These are phyloP conservation scores for Naganishia kalamii DNA, from an alignment of 768 basidiomycete species.

Conservation along the genomic window DNA sequence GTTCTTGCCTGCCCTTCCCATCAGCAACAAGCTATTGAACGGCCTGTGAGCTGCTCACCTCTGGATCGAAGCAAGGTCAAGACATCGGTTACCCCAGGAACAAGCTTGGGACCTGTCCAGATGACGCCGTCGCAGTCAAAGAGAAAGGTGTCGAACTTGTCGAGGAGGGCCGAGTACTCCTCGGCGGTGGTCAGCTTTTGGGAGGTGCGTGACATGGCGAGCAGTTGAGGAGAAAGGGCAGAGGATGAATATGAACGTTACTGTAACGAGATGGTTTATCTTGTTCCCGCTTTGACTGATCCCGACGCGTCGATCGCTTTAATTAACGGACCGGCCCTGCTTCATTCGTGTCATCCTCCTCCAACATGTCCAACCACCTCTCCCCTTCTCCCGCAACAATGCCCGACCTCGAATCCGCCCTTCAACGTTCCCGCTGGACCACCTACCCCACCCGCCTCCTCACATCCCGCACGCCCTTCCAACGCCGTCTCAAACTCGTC, in stretches of 20 bases:
- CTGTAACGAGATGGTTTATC: too few species aligned
- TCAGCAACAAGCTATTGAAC: not conserved
- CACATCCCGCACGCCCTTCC: not conserved
- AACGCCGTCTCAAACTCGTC: not conserved
- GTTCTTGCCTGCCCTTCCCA: conserved; percentile 58
- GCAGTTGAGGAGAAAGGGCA: too few species aligned
- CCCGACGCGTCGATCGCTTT: too few species aligned
- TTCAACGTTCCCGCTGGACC: not conserved
- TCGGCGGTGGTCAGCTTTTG: conserved; percentile 32
- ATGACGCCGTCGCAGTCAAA: conserved; percentile 95
- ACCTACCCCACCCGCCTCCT: not conserved
- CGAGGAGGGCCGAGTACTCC: conserved; percentile 49
- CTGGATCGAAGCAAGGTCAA: conserved; percentile 63
- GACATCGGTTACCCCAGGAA: conserved; percentile 72
- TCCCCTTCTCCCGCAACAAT: not conserved
- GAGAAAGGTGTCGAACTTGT: conserved; percentile 83
- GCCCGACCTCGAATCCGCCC: not conserved
- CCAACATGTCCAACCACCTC: too few species aligned
- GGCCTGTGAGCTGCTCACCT: conserved; percentile 53
- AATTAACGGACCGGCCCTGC: too few species aligned
- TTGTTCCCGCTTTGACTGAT: too few species aligned
- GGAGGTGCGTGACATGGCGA: not conserved
- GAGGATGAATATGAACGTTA: too few species aligned
- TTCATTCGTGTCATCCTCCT: too few species aligned
- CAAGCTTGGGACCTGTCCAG: conserved; percentile 74